These are phyloP conservation scores for Colletotrichum gloeosporioides DNA, from an alignment of 2,329 filamentous ascomycete genomes.

Conservation along the genomic window DNA sequence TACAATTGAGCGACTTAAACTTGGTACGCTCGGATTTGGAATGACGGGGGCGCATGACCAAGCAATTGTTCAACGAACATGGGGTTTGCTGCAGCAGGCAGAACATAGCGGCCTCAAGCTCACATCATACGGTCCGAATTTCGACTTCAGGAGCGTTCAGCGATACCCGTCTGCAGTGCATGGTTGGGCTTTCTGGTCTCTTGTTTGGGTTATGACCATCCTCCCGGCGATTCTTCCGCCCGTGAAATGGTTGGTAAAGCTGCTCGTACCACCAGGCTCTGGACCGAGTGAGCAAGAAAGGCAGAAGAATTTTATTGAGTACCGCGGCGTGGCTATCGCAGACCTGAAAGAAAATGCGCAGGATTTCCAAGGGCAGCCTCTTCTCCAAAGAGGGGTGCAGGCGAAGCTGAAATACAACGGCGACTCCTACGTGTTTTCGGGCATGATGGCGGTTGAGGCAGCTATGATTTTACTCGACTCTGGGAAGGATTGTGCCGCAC, in stretches of 20 bases:
- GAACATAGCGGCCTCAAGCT: not conserved
- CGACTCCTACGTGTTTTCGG: not conserved
- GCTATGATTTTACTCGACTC: not conserved
- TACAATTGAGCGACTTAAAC: not conserved
- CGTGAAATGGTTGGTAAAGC: not conserved
- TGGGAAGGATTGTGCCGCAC: not conserved
- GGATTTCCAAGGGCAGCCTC: not conserved
- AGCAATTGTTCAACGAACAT: not conserved
- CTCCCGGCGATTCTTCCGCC: not conserved
- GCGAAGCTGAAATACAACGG: not conserved
- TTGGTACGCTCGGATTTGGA: not conserved
- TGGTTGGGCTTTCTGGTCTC: not conserved
- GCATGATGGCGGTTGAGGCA: not conserved
- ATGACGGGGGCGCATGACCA: not conserved
- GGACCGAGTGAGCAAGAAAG: not conserved
- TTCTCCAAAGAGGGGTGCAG: not conserved
- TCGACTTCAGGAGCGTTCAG: not conserved
- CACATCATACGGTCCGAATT: not conserved
- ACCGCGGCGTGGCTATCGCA: not conserved
- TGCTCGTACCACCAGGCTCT: not conserved
- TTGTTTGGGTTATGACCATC: not conserved
- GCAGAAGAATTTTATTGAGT: not conserved
- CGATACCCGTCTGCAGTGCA: not conserved
- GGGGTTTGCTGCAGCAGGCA: not conserved
- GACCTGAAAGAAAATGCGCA: not conserved